Evolutionary conservation across 2,329 filamentous ascomycete genomes (phyloP), one percentile per base, ranked within the genome.

Genomic region (Hypoxylon sp.): DNA sequence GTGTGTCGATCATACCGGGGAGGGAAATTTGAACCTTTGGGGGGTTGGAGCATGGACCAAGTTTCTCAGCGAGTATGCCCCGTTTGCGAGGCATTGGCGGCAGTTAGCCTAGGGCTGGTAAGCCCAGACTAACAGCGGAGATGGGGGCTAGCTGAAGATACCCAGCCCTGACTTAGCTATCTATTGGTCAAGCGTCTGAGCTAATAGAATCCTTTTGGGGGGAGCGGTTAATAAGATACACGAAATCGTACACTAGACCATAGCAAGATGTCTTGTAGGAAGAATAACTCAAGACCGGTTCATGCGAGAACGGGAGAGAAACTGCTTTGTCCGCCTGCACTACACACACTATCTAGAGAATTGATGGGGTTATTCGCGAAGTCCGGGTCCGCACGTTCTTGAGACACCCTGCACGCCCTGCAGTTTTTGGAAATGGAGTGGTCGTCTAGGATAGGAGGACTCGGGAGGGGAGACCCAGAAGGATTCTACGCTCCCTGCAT

Each of bases 11-110:
- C 62, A 11, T 37, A 27, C 66, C 50, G 53, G 30, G 49, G 50
- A 54, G n/a, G 66, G 62, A 69, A 64, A 66, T 69, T 69, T 66
- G 62, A 50, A 30, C 51, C 54, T 62, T 61, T 59, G 53, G 51
- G 53, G 44, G 25, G 37, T 33, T 37, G 54, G 55, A 10, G 46
- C 20, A 53, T 35, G 48, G 49, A 48, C 62, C 50, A 60, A 60
- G 62, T 37, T 65, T 65, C 25, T 58, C 53, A 51, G 40, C 31
- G 44, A 14, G 30, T 35, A n/a, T 42, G 17, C 40, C 40, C 40
- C 17, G n/a, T 42, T 20, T 50, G 13, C 6, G 30, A 50, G 40
- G 25, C 20, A 35, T 54, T 17, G 33, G 30, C 17, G 37, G 50
- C 17, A 53, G 46, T 51, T 60, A 57, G 63, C 40, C 46, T 66